Evolutionary conservation across 2,329 filamentous ascomycete genomes (phyloP).

Genomic region (Paecilomyces formosus): DNA sequence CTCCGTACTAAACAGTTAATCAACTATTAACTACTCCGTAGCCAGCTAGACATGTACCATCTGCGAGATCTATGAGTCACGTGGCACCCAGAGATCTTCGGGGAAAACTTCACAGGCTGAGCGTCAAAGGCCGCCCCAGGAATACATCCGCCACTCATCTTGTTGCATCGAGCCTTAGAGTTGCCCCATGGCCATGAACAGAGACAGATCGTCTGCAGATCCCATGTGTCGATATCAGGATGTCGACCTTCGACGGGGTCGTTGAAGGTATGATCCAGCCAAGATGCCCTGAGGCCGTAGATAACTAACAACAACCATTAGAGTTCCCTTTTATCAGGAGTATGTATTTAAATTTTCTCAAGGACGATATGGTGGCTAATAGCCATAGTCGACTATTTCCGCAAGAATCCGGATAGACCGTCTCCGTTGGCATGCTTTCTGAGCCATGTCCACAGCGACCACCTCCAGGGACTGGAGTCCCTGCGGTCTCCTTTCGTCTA

Average conservation of each 20-base stretch:
- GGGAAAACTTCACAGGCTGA: neutral
- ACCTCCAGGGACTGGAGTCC: constrained; percentile 71
- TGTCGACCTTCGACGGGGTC: constrained; percentile 72
- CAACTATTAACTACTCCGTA: neutral
- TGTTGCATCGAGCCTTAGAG: neutral
- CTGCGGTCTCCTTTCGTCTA: constrained; percentile 78
- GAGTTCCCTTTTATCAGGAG: constrained; percentile 76
- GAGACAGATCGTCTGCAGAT: neutral
- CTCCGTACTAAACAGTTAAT: neutral
- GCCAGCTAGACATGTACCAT: neutral
- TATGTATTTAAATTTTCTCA: constrained; percentile 23
- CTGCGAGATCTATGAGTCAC: constrained; percentile 1
- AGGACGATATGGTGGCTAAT: constrained; percentile 5
- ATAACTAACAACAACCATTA: constrained; percentile 11
- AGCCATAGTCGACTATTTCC: constrained; percentile 70
- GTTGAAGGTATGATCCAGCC: constrained; percentile 37
- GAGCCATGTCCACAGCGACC: constrained; percentile 88
- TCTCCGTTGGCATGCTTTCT: constrained; percentile 78
- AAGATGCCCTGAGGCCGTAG: neutral
- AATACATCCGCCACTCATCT: neutral
- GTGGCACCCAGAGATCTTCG: neutral
- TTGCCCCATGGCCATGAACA: neutral
- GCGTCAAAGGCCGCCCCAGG: neutral
- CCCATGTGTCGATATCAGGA: constrained; percentile 23
- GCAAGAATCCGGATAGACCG: constrained; percentile 44